Evolutionary conservation across 2,329 filamentous ascomycete species (phyloP), one percentile per base, ranked within the genome.

Genomic region (Camillea tinctor): DNA sequence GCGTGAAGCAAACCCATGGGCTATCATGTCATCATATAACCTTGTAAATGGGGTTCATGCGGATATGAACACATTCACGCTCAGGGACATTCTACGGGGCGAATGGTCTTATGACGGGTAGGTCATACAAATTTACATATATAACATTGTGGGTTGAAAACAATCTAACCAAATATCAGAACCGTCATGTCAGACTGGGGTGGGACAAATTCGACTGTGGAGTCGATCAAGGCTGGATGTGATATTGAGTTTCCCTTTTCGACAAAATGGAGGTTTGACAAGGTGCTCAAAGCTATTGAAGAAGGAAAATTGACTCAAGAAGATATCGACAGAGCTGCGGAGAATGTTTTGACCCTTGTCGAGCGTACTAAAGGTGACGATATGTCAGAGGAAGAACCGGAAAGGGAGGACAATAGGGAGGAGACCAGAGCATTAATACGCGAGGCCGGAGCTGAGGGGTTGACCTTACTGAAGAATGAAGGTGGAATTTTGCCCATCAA

Each of bases 21-120:
- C 86, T 4, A 73, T 90, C 51, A 90, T 90, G 88, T 83, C 84
- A 4, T 86, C 86, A 1, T 90, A 90, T 68, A 90, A 90, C 66
- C 76, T 88, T 26, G 74, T 90, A 65, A 90, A 90, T 69, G 87
- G 87, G 4, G 73, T 83, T 4, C 85, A 88, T 65, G 81, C 83
- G 20, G 84, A 85, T 63, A 81, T 84, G 79, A 84, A 87, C 64
- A 74, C 71, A 15, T 77, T 82, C 58, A 81, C 80, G 0, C 73
- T 88, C n/a, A 81, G 79, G 60, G 77, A 83, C 22, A 84, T 88
- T 20, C 76, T 88, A 22, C 78, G 85, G 21, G 82, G 81, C 24
- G 85, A 88, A 69, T 88, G 85, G 85, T 75, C 76, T n/a, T 88
- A 84, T 63, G 83, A 87, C 59, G 85, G 83, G 81, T 83, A 70